A percentile compares a stretch with the other conserved stretches of the same genome.
Conservation (phyloP, 129 eudicot species). For the Daucus carota region DNA sequence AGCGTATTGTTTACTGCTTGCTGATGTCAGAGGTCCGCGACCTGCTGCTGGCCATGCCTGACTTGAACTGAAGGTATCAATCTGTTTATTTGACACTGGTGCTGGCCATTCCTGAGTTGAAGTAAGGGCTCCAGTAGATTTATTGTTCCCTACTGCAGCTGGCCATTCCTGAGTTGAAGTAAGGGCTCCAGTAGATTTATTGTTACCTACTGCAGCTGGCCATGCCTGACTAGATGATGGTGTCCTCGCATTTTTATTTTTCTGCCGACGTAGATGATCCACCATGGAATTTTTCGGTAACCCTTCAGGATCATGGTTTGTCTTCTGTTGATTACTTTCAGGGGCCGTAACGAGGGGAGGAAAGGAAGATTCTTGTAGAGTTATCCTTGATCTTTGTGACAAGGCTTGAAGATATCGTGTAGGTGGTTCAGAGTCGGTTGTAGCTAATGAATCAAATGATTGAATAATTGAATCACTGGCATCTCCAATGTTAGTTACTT, state of each 20-base stretch:
- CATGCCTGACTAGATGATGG: constrained; percentile 38
- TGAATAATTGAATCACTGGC: constrained; percentile 36
- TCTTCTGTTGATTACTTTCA: constrained; percentile 38
- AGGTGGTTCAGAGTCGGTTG: constrained; percentile 52
- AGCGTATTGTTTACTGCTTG: constrained; percentile 20
- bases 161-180: constrained; percentile 29
- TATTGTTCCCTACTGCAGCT: constrained; percentile 3
- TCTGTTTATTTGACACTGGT: not conserved
- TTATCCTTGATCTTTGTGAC: constrained; percentile 51
- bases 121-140: not conserved
- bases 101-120: constrained; percentile 6
- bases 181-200: not conserved
- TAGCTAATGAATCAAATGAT: constrained; percentile 44
- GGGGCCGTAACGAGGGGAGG: constrained; percentile 67
- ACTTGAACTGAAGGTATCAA: not conserved
- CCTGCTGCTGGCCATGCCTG: constrained; percentile 18
- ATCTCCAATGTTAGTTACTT: constrained; percentile 16
- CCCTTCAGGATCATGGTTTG: constrained; percentile 27
- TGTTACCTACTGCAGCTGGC: constrained; percentile 24
- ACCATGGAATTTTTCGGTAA: constrained; percentile 60
- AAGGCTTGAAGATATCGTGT: constrained; percentile 71
- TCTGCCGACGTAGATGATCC: constrained; percentile 50
- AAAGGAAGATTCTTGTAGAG: constrained; percentile 63
- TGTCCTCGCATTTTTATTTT: constrained; percentile 31
- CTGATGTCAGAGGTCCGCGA: constrained; percentile 26